Evolutionary conservation across 306 rosid species (phyloP).

Genomic region (Albizia julibrissin): DNA sequence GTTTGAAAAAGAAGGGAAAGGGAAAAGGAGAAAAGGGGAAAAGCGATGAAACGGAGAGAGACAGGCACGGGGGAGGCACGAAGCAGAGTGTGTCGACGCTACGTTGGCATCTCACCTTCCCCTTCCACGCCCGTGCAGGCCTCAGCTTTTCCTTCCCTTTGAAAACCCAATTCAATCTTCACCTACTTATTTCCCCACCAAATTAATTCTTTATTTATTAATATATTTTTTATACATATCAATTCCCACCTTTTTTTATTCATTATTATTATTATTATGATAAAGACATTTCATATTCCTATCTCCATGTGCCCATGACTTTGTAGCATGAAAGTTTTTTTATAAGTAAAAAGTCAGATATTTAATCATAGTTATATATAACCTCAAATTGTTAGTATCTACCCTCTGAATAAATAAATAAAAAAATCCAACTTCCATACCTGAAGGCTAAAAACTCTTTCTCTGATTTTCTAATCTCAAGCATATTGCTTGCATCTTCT

Average conservation of each 20-base stretch:
- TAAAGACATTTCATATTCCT: no score
- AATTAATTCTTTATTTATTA: neutral
- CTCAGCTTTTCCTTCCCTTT: neutral
- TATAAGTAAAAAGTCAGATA: no score
- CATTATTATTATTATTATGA: no score
- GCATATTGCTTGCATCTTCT: neutral
- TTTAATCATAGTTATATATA: no score
- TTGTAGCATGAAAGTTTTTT: no score
- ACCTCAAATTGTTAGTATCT: no score
- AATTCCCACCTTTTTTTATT: no score
- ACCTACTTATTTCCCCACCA: neutral
- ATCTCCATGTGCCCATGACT: no score
- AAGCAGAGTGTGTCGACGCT: slow-evolving; percentile 47
- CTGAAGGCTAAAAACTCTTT: neutral
- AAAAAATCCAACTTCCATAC: no score
- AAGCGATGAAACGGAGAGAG: neutral
- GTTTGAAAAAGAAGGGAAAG: neutral
- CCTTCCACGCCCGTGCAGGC: slow-evolving; percentile 46
- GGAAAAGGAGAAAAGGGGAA: neutral
- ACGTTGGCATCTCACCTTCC: slow-evolving; percentile 53
- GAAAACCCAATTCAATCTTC: neutral
- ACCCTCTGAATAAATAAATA: no score
- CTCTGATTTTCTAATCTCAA: neutral
- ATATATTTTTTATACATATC: no score
- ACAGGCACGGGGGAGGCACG: slow-evolving; percentile 55